These are phyloP conservation scores for Candida tallmaniae DNA, from an alignment of 805 yeast species.

Conservation along the genomic window DNA sequence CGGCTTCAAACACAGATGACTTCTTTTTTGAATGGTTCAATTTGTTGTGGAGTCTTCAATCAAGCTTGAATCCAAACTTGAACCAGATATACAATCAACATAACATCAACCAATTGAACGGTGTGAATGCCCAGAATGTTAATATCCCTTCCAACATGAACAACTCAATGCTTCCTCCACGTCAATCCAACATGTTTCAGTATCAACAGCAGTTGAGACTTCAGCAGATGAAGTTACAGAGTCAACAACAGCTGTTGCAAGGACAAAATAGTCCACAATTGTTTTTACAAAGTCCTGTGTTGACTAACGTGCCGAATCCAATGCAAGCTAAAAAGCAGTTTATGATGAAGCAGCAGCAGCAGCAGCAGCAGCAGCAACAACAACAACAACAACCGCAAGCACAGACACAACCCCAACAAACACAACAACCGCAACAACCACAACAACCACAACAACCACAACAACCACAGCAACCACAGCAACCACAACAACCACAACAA, in stretches of 20 bases:
- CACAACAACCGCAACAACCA: too few relatives aligned
- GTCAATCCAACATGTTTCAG: slow-evolving; percentile 11
- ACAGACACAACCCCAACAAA: too few relatives aligned
- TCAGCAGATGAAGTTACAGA: slow-evolving; percentile 21
- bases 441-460: too few relatives aligned
- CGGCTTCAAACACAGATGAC: slow-evolving; percentile 37
- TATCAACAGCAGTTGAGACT: slow-evolving; percentile 20
- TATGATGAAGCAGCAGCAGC: not conserved
- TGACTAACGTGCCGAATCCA: slow-evolving; percentile 10
- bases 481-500: too few relatives aligned
- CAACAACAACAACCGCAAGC: too few relatives aligned
- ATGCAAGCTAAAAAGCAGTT: slow-evolving; percentile 8
- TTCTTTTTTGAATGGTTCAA: slow-evolving; percentile 58
- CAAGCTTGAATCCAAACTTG: slow-evolving; percentile 34
- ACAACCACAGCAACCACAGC: too few relatives aligned
- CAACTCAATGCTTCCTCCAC: slow-evolving; percentile 10
- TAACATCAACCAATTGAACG: slow-evolving; percentile 6
- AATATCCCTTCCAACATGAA: not conserved
- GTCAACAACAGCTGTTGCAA: slow-evolving; percentile 20
- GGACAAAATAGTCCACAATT: slow-evolving; percentile 14
- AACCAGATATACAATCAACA: slow-evolving; percentile 15
- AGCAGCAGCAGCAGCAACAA: slow-evolving; percentile 1
- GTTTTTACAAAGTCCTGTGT: slow-evolving; percentile 14
- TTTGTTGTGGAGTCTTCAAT: slow-evolving; percentile 45
- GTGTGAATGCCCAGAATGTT: not conserved